These are phyloP conservation scores for Oryza australiensis DNA, from an alignment of 176 grass and related monocot species.

Conservation along the genomic window DNA sequence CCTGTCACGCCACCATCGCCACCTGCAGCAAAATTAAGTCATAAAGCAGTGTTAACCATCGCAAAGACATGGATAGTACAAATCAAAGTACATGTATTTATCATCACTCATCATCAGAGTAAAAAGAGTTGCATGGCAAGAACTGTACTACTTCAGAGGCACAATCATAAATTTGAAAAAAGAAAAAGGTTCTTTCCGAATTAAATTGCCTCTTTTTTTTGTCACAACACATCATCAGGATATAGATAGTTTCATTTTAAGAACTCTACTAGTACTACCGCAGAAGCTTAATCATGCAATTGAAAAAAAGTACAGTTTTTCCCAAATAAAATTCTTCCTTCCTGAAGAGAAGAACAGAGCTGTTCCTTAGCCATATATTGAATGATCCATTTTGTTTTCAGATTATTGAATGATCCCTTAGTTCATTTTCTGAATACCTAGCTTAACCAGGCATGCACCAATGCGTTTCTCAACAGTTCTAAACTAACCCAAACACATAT, in stretches of 20 bases:
- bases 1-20: slow-evolving; percentile 67
- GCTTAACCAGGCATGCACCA: neutral
- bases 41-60: slow-evolving; percentile 20
- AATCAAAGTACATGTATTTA: neutral
- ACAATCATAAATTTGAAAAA: neutral
- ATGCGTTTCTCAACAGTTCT: neutral
- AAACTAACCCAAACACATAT: neutral
- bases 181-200: neutral
- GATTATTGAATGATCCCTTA: neutral
- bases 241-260: neutral
- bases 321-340: neutral
- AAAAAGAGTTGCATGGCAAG: neutral
- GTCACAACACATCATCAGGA: neutral
- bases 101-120: neutral
- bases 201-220: neutral
- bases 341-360: neutral
- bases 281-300: slow-evolving; percentile 2
- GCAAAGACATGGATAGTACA: neutral
- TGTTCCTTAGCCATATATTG: neutral
- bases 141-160: neutral
- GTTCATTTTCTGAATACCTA: neutral
- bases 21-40: slow-evolving; percentile 50
- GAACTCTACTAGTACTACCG: neutral
- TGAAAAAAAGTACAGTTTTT: neutral
- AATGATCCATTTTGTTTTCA: neutral